Base-by-base conservation (phyloP, 2,329 filamentous ascomycete genomes). In the Nemania sp. region DNA sequence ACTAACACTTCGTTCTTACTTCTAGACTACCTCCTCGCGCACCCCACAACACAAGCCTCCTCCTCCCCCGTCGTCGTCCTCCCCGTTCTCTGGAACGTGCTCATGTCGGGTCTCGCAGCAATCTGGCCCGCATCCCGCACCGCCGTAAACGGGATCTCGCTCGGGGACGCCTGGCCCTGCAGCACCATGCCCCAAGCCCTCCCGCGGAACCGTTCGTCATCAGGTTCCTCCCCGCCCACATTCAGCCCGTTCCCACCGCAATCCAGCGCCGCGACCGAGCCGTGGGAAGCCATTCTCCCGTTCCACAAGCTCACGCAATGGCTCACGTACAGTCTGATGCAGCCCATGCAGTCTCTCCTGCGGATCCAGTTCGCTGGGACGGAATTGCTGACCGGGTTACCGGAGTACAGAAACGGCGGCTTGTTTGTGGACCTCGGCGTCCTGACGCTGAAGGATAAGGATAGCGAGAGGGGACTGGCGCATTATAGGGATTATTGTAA, bases 231-330 rank as follows among this genome's bases (percentile, higher is more conserved):
- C 17, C 84, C 78, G 22, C 84, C 88, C 8, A 73, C 71, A 4
- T 74, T 78, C 56, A 77, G 75, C 6, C 73, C 75, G 3, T 78
- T 70, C 79, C 86, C 61, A 28, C 70, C 71, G 39, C 59, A 26
- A 9, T 62, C 63, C 20, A 64, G 57, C 45, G 62, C 64, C 12
- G 54, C 48, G 3, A 33, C 44, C 52, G 70, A 58, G 81, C 81
- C 6, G 77, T 85, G 61, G 88, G 89, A 93, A 69, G 86, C 80
- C 62, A 93, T 95, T 64, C 83, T 93, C 9, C 91, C 91, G 0
- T 96, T 96, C 76, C 92, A 97, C 77, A 96, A 96, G 74, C 81
- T 96, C 30, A 95, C 91, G 0, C 91, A 96, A 72, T 97, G 92
- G 92, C 86, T 97, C 51, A 90, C 89, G 44, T 96, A 96, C 73